Evolutionary conservation across 2,329 filamentous ascomycete genomes (phyloP).

Genomic region (Alternaria ventricosa): DNA sequence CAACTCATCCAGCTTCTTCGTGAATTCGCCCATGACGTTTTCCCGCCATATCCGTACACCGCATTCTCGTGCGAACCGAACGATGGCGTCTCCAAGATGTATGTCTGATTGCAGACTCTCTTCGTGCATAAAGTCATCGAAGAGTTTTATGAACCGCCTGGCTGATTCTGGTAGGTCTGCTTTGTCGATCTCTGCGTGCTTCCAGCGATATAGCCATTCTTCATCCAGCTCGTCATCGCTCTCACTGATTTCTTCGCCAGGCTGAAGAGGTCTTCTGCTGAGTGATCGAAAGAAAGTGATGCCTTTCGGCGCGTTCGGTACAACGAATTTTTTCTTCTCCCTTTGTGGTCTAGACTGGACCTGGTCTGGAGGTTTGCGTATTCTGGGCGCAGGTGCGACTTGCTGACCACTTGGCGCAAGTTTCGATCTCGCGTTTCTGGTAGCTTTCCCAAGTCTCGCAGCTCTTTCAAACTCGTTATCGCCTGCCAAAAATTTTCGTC

Average conservation of each 20-base stretch:
- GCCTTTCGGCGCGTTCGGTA: conserved; percentile 44
- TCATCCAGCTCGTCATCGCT: conserved; percentile 54
- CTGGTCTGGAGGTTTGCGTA: conserved; percentile 22
- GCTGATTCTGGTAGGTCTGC: conserved; percentile 14
- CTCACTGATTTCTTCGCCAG: conserved; percentile 51
- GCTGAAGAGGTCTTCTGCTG: conserved; percentile 47
- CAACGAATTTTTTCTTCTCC: conserved; percentile 35
- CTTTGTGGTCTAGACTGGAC: conserved; percentile 20
- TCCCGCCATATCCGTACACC: conserved; percentile 26
- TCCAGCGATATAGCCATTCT: conserved; percentile 45
- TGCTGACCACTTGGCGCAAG: not conserved
- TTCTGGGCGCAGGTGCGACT: not conserved
- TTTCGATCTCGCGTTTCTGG: not conserved
- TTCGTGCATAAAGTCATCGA: conserved; percentile 46
- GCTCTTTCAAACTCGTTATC: conserved; percentile 32
- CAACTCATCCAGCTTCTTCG: conserved; percentile 43
- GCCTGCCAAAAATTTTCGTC: conserved; percentile 43
- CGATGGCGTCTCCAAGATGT: conserved; percentile 46
- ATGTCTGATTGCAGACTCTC: conserved; percentile 46
- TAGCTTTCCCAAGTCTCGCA: conserved; percentile 14
- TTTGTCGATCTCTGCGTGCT: conserved; percentile 26
- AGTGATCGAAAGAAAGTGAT: conserved; percentile 50
- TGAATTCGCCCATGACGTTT: conserved; percentile 33
- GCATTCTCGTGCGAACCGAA: conserved; percentile 48
- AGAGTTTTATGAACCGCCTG: conserved; percentile 45